Percentiles rank a stretch among this genome's conserved stretches.
Evolutionary conservation across 2,329 filamentous ascomycete species (phyloP).

Genomic region (Aspergillus sojae): DNA sequence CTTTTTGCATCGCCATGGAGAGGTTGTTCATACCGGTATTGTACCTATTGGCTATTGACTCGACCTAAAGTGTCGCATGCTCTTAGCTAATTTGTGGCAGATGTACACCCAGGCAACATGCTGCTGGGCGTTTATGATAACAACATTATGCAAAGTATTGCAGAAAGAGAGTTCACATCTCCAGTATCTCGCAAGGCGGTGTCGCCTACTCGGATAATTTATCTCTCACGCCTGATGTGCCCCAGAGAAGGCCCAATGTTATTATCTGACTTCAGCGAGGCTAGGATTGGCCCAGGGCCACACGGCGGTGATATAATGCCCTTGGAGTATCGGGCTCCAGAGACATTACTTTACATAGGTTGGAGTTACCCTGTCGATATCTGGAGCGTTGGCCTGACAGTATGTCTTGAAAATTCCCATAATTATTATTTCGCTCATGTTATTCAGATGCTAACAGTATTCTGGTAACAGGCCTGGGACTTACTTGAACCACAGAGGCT

Average conservation of each 20-base stretch:
- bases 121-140: conserved; percentile 33
- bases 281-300: conserved; percentile 29
- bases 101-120: conserved; percentile 39
- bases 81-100: conserved; percentile 21
- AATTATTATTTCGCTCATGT: accelerated
- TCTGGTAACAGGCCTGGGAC: conserved; percentile 46
- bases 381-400: conserved; percentile 36
- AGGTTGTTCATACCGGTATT: conserved; percentile 34
- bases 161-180: conserved; percentile 29
- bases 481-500: conserved; percentile 46
- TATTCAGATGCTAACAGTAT: background rate
- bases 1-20: conserved; percentile 32
- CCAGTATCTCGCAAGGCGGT: conserved; percentile 43
- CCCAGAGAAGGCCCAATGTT: conserved; percentile 31
- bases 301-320: conserved; percentile 32
- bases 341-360: conserved; percentile 32
- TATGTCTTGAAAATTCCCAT: conserved; percentile 17
- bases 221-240: conserved; percentile 29
- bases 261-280: conserved; percentile 37
- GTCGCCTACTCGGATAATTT: conserved; percentile 33
- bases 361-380: conserved; percentile 38
- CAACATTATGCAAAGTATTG: conserved; percentile 28
- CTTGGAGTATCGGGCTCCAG: conserved; percentile 33
- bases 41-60: background rate
- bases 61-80: background rate